Percentiles rank a stretch among this genome's conserved stretches.
Evolutionary conservation across 768 basidiomycete species (phyloP).

Genomic region (Lactarius tabidus): DNA sequence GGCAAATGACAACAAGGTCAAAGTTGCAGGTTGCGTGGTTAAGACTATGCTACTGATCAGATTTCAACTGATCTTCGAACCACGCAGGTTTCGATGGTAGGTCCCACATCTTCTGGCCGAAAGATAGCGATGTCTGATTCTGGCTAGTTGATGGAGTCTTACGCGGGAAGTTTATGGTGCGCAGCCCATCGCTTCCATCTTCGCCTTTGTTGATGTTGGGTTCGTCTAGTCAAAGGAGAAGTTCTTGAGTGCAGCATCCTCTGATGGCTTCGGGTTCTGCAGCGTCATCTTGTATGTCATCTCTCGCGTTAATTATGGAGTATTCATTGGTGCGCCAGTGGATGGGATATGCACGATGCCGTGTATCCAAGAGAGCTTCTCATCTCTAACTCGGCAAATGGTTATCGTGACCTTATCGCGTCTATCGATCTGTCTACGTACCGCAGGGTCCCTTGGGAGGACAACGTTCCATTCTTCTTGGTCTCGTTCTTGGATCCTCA

Average conservation of each 20-base stretch:
- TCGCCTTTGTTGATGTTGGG: slow-evolving; percentile 18
- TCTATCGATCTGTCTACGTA: slow-evolving; percentile 82
- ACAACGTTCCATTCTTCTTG: slow-evolving; percentile 89
- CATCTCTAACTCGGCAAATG: slow-evolving; percentile 89
- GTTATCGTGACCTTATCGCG: slow-evolving; percentile 87
- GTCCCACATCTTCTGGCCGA: slow-evolving; percentile 20
- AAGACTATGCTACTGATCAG: slow-evolving; percentile 28
- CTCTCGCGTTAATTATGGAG: slow-evolving; percentile 4
- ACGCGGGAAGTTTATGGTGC: slow-evolving; percentile 90
- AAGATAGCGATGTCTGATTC: slow-evolving; percentile 2
- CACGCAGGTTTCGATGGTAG: slow-evolving; percentile 63
- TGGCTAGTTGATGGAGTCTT: slow-evolving; percentile 83
- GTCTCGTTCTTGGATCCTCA: slow-evolving; percentile 88
- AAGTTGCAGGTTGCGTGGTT: slow-evolving; percentile 74
- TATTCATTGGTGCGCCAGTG: slow-evolving; percentile 40
- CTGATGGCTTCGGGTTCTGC: slow-evolving; percentile 90
- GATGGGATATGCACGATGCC: slow-evolving; percentile 90
- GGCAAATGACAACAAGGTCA: slow-evolving; percentile 71
- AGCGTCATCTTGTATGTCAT: slow-evolving; percentile 79
- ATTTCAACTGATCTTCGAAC: slow-evolving; percentile 4
- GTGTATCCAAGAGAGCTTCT: slow-evolving; percentile 82
- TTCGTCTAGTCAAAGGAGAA: slow-evolving; percentile 76
- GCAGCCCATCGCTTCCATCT: slow-evolving; percentile 16
- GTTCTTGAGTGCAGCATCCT: slow-evolving; percentile 75
- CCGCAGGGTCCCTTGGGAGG: slow-evolving; percentile 89